Evolutionary conservation across 1,139 yeast species (phyloP), one percentile per base, ranked within the genome.

Genomic region (Blastobotrys ciferrii): DNA sequence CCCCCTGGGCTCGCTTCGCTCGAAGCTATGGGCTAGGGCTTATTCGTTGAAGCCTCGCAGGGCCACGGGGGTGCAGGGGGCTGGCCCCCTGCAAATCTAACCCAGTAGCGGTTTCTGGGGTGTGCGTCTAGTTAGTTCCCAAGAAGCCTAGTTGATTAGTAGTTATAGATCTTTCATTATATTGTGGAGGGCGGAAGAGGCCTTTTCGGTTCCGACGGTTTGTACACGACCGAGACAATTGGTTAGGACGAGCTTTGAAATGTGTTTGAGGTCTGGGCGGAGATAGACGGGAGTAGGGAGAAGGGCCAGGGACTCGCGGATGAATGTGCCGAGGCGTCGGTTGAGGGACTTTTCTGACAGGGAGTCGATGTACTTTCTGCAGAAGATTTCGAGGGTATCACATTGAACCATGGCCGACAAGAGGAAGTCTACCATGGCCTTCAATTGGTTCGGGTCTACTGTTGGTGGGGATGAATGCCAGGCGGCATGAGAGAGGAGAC

Each of bases 391-490:
- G 19, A 33, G 17, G 11, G 18, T 14, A 11, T 13, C 17, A 19
- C 38, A 33, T 33, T 33, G 38, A 14, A 33, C 38, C 14, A 38
- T 25, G n/a, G 42, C 31, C 2, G 42, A 23, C 12, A 28, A 2
- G n/a, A 38, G 32, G 32, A 38, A 38, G 18, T 38, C 42, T 12
- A 28, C 42, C 42, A 38, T 38, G 38, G 38, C 38, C 38, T 33
- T 33, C 12, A 33, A 33, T 33, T 33, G 38, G 38, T 7, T 17
- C 5, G 38, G 38, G 12, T 33, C 38, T 6, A 33, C 38, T 4
- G 38, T 9, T 9, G 12, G 13, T 14, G 4, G 14, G 14, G 6
- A 3, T n/a, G 13, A 6, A 33, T 33, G 38, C 18, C 12, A 13
- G 12, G 38, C 38, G 12, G 4, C 9, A 14, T 33, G 38, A 14